Base-by-base conservation (phyloP, 1,284 basidiomycete genomes). In the Tylopilus sp. region DNA sequence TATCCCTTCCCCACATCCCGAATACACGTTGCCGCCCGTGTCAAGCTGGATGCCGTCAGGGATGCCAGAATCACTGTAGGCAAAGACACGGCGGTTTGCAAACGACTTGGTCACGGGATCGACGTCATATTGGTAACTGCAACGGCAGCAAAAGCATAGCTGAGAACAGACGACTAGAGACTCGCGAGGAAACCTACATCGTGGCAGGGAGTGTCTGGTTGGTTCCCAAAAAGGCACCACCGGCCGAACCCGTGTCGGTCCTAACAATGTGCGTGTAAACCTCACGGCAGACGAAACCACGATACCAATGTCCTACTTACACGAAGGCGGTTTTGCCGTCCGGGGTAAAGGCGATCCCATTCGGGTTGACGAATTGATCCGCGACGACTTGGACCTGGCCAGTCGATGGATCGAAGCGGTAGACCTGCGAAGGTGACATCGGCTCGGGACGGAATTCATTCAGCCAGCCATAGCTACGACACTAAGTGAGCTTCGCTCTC, bases 61-160 rank as follows among this genome's bases (percentile, higher is more conserved):
- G 23, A 84, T 60, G 6, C 86, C 86, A 9, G 81, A 72, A 57
- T 86, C 82, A 25, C 74, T 62, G 57, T 81, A 89, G 3, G 89
- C 86, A 60, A 92, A 88, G 8, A 86, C 73, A 15, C 83, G 76
- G 21, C 84, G 77, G 60, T 89, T 85, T 30, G 58, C 67, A 61
- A 86, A 84, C 1, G 68, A 66, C 29, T 81, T 74, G 0, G 76
- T 78, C 18, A 67, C 72, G 13, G 77, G 70, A 55, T 84, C 77
- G 28, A 92, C 83, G 56, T 89, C 84, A 59, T 78, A 91, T 12
- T 63, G 53, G 61, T 91, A 91, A 48, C 86, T 89, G 35, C 59
- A 15, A 3, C 4, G 8, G 15, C 39, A 15, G 2, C 15, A 18
- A 29, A 21, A 48, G 31, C 7, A 10, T 8, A 12, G 2, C 2